Conservation (phyloP, 768 basidiomycete genomes). For the Kwoniella dendrophila region DNA sequence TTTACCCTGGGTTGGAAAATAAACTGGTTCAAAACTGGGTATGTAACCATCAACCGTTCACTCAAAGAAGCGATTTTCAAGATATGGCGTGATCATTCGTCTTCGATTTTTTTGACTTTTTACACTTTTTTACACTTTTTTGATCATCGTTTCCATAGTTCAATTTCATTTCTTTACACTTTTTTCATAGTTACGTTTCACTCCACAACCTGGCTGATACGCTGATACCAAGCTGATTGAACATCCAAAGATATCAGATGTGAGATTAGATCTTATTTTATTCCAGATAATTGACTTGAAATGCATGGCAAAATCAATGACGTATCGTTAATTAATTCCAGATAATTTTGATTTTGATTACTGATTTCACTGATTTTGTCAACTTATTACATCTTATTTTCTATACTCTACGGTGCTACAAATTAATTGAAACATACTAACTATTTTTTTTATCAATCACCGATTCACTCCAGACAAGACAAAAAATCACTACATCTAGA, state of each 20-base stretch:
- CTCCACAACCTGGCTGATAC: background rate
- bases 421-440: background rate
- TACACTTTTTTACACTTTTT: background rate
- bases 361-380: slow-evolving; percentile 3
- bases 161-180: background rate
- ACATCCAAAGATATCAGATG: no score
- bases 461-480: background rate
- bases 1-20: background rate
- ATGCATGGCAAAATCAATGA: background rate
- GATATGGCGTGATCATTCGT: slow-evolving; percentile 20
- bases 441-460: background rate
- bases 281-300: slow-evolving; percentile 9
- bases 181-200: background rate
- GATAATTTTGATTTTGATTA: slow-evolving; percentile 8
- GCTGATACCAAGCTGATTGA: background rate
- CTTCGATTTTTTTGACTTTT: slow-evolving; percentile 11
- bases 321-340: slow-evolving; percentile 7
- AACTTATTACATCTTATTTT: background rate
- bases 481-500: slow-evolving; percentile 3
- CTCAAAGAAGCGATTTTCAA: background rate
- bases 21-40: slow-evolving; percentile 1
- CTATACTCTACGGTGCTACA: background rate
- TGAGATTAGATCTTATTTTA: slow-evolving; percentile 1
- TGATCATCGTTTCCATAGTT: background rate
- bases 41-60: background rate